phyloP scores from a whole-genome alignment of 139 green algal species.

The Closterium sp. region DNA sequence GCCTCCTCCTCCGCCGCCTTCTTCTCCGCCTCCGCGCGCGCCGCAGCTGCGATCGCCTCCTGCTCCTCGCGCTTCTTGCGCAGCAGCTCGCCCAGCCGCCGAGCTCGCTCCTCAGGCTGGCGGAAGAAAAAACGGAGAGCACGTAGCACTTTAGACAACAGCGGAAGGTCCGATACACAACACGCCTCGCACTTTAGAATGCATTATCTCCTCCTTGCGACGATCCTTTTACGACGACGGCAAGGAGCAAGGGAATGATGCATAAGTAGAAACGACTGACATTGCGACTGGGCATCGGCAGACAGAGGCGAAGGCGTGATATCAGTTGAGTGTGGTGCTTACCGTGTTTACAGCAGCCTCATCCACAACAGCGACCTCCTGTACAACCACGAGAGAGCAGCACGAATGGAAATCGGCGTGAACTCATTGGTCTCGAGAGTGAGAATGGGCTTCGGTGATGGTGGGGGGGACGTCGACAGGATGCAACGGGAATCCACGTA shows the following conservation, averaged over 20 bases:
- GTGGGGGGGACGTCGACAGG: not conserved
- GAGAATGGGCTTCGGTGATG: not conserved
- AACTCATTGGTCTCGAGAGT: not conserved
- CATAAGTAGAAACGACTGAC: not conserved
- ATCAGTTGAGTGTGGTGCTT: not conserved
- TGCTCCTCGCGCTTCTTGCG: not conserved
- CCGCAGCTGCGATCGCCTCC: not conserved
- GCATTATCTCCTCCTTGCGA: not conserved
- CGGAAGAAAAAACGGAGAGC: not conserved
- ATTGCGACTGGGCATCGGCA: not conserved
- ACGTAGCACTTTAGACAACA: not conserved
- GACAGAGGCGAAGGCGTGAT: not conserved
- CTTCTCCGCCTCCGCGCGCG: not conserved
- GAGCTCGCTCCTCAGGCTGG: not conserved
- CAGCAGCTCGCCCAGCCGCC: not conserved
- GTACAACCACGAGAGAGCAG: not conserved
- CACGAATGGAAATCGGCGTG: not conserved
- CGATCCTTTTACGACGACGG: not conserved
- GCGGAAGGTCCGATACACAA: not conserved
- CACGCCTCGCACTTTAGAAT: not conserved
- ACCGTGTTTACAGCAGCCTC: not conserved
- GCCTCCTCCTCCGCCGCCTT: not conserved
- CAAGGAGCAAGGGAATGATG: not conserved
- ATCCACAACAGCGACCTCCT: not conserved
- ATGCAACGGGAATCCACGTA: not conserved